Evolutionary conservation across 1,284 basidiomycete genomes (phyloP), one percentile per base, ranked within the genome.

Genomic region (Ceratobasidium theobromae): DNA sequence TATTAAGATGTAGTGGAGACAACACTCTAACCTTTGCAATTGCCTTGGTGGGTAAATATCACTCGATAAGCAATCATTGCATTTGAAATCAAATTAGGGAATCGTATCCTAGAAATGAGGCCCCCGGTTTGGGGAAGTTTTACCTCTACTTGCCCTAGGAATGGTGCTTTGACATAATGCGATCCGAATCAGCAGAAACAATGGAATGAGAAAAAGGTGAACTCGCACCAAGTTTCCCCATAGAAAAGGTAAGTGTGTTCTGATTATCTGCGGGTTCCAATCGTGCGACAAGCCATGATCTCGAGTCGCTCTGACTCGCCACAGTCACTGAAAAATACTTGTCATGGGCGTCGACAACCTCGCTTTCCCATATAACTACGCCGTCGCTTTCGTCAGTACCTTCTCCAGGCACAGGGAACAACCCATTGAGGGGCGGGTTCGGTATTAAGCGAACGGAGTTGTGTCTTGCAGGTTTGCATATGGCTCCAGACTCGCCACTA

Each of bases 321-420:
- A 87, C 71, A 12, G 73, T 76, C 38, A 90, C 77, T 1, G 79
- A 84, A 16, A 89, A 74, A 79, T 80, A 83, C 30, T 32, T 43
- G 51, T 30, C 14, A 25, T 54, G 45, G 6, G 18, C 32, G 43
- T 54, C 66, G 2, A 30, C 18, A 8, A 21, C 30, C n/a, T 32
- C 41, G 12, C 60, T 25, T 33, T 58, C 43, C 33, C 35, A 88
- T 18, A 85, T 75, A 2, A 86, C 85, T 0, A 87, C 77, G 0
- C 87, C 88, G 65, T 90, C 88, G 11, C 86, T 86, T 73, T 91
- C 88, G 66, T 89, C 86, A 0, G 81, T 74, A 0, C 89, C 89
- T 74, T 87, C 85, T 18, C 81, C 75, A 6, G 87, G 85, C 0
- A 82, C 75, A 3, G 88, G 89, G 70, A 90, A 91, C 8, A 77